Base-by-base conservation (phyloP, 371 early-diverging fungal genomes). In the Coelomomyces lativittatus region DNA sequence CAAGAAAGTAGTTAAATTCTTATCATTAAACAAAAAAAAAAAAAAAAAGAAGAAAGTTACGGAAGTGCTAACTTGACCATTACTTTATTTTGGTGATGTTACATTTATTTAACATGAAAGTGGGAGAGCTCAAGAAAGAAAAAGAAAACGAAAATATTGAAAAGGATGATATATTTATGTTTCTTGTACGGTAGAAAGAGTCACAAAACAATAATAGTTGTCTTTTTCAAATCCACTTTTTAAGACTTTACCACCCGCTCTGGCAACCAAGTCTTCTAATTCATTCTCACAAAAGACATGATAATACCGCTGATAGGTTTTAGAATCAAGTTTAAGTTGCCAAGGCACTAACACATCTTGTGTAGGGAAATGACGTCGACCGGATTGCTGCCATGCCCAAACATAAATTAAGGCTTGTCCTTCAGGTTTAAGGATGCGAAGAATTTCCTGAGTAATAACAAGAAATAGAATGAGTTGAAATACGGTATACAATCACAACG, bases 311-410 rank as follows among this genome's bases (percentile, higher is more conserved):
- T 82, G 73, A 44, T 71, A 79, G 8, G 25, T 11, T 17, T 53
- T 2, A 14, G n/a, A 8, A 19, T 2, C 27, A 17, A 14, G 12
- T 8, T 28, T 28, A 28, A 29, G 15, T 25, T 39, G 75, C 96
- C 96, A 95, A 11, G 91, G 87, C 5, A 95, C 92, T 62, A 90
- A 78, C 1, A 88, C 85, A 55, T 95, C 96, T 61, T 91, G 93
- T 14, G 67, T 60, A 21, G 79, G 81, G 63, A 87, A 91, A 52
- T 81, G 75, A 7, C 89, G 72, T 30, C 79, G 70, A 31, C 28
- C 11, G 21, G 50, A 51, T 53, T 65, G 51, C 54, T 96, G 93
- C 58, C 88, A 54, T 4, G 96, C 96, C 93, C 96, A 96, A 0
- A 90, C 96, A 70, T 86, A 93, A 12, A 91, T 76, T 21, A 96